phyloP scores from a whole-genome alignment of 139 green algal species.

The Chlamydomonas schloesseri region DNA sequence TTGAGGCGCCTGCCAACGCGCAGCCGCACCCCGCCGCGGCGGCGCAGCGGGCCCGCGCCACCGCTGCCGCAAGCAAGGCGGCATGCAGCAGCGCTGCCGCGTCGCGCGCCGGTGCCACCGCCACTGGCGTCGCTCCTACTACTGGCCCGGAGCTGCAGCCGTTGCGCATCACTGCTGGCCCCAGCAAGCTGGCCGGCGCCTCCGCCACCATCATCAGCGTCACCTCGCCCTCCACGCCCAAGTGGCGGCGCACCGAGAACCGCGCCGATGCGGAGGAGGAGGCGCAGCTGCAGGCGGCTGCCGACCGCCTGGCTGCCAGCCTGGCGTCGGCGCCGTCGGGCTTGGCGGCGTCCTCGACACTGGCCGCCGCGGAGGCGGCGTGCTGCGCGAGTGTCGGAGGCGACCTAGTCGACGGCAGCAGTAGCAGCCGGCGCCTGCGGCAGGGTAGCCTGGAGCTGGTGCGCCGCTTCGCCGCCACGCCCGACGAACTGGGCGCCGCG shows the following conservation, averaged over 20 bases:
- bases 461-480: constrained; percentile 14
- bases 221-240: neutral
- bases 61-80: neutral
- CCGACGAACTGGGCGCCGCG: constrained; percentile 18
- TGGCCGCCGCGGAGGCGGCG: neutral
- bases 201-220: constrained; percentile 37
- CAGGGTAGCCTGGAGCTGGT: constrained; percentile 31
- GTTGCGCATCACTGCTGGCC: neutral
- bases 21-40: neutral
- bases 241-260: neutral
- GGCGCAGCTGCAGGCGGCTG: too few relatives aligned
- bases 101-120: too few relatives aligned
- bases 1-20: neutral
- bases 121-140: neutral
- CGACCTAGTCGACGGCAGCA: too few relatives aligned
- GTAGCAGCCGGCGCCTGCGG: constrained; percentile 20
- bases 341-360: too few relatives aligned
- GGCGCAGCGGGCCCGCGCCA: neutral
- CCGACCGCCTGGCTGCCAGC: too few relatives aligned
- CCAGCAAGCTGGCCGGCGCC: neutral
- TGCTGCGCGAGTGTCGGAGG: neutral
- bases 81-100: neutral
- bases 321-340: too few relatives aligned
- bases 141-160: neutral
- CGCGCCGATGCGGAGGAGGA: neutral